Percentiles rank a stretch among this genome's conserved stretches.
These are phyloP conservation scores for Dichotomopilus funicola DNA, from an alignment of 2,329 filamentous ascomycete species.

Conservation along the genomic window DNA sequence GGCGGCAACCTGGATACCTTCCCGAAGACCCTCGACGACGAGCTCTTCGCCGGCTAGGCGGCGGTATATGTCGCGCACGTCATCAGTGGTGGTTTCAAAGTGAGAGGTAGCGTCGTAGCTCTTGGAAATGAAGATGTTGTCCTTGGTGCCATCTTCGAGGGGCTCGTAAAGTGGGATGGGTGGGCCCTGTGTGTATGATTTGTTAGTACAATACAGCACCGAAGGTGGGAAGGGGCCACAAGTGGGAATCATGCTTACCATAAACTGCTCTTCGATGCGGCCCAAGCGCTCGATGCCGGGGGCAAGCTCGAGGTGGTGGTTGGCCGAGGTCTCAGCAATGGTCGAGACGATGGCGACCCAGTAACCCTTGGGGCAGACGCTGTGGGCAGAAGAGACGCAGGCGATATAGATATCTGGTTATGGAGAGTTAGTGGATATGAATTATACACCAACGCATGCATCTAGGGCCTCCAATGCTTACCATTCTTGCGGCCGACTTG, in stretches of 20 bases:
- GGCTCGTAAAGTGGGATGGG: slow-evolving; percentile 95
- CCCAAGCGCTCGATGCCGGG: slow-evolving; percentile 88
- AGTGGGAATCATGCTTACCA: slow-evolving; percentile 46
- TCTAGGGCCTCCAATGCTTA: slow-evolving; percentile 37
- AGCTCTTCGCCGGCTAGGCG: slow-evolving; percentile 79
- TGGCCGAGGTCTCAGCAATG: slow-evolving; percentile 83
- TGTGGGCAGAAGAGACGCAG: slow-evolving; percentile 90
- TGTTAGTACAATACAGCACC: not conserved
- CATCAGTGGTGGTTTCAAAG: slow-evolving; percentile 87
- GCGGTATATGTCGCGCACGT: slow-evolving; percentile 89
- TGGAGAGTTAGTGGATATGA: not conserved
- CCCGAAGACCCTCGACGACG: slow-evolving; percentile 78
- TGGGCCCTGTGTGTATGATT: slow-evolving; percentile 46
- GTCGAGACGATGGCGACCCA: slow-evolving; percentile 98
- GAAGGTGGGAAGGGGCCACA: not conserved
- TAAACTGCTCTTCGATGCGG: slow-evolving; percentile 93
- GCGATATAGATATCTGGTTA: slow-evolving; percentile 86
- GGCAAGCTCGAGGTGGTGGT: slow-evolving; percentile 93
- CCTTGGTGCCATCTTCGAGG: slow-evolving; percentile 69
- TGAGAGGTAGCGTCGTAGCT: slow-evolving; percentile 97
- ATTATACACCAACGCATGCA: not conserved
- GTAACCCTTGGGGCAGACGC: slow-evolving; percentile 97
- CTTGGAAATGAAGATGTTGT: slow-evolving; percentile 97
- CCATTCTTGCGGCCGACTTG: slow-evolving; percentile 96
- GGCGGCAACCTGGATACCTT: slow-evolving; percentile 67